phyloP scores from a whole-genome alignment of 805 yeast genomes.

The Yamadazyma scolyti region DNA sequence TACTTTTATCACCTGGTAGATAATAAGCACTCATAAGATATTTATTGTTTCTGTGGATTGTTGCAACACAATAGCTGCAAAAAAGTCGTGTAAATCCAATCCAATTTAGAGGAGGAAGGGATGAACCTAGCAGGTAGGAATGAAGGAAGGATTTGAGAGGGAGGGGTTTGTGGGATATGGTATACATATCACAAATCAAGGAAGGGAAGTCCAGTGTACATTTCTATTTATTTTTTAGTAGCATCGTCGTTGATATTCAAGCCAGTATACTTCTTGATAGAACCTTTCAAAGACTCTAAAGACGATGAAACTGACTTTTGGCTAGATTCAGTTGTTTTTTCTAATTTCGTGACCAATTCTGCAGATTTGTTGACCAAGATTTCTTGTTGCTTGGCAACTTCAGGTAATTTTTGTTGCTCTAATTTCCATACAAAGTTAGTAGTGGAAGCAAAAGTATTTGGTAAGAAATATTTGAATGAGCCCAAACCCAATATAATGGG shows the following conservation, averaged over 20 bases:
- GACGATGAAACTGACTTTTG: slow-evolving; percentile 32
- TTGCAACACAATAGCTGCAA: too few species aligned
- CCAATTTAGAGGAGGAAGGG: too few species aligned
- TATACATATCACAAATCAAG: neutral
- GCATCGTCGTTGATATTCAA: slow-evolving; percentile 63
- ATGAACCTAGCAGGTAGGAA: too few species aligned
- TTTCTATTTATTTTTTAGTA: slow-evolving; percentile 38
- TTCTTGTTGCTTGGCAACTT: slow-evolving; percentile 60
- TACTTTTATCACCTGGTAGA: too few species aligned
- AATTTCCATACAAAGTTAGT: slow-evolving; percentile 52
- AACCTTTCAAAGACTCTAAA: slow-evolving; percentile 36
- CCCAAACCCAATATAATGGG: slow-evolving; percentile 61
- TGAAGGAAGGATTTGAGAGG: too few species aligned
- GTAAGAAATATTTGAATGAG: slow-evolving; percentile 69
- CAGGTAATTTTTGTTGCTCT: slow-evolving; percentile 61
- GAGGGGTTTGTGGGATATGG: too few species aligned
- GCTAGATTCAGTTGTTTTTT: slow-evolving; percentile 37
- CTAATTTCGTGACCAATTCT: slow-evolving; percentile 41
- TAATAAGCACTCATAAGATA: too few species aligned
- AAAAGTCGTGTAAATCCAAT: too few species aligned
- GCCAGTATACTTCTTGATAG: slow-evolving; percentile 59
- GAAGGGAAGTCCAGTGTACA: neutral
- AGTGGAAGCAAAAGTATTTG: slow-evolving; percentile 66
- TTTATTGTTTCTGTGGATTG: too few species aligned
- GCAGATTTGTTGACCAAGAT: slow-evolving; percentile 44